phyloP scores from a whole-genome alignment of 768 basidiomycete genomes.

The Saitozyma podzolica region DNA sequence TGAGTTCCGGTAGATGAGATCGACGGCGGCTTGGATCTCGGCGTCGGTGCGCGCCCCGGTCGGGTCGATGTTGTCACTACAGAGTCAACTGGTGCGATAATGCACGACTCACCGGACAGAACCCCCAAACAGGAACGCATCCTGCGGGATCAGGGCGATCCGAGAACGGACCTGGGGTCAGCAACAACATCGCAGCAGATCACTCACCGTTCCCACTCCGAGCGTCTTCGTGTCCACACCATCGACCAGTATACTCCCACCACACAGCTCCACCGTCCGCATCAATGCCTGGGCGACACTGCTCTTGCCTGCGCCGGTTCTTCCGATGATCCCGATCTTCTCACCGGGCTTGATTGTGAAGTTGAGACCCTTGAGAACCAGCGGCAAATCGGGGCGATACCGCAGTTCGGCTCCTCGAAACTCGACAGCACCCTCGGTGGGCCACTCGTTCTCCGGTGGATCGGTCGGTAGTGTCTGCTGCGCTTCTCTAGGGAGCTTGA shows the following conservation, averaged over 20 bases:
- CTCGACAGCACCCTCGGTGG: conserved; percentile 67
- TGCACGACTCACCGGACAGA: conserved; percentile 30
- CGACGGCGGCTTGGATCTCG: conserved; percentile 64
- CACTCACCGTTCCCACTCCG: conserved; percentile 57
- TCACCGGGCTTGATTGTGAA: conserved; percentile 70
- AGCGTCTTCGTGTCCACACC: conserved; percentile 55
- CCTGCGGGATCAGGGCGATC: conserved; percentile 70
- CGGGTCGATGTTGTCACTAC: conserved; percentile 61
- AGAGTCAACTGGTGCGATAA: neutral
- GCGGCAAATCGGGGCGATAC: conserved; percentile 76
- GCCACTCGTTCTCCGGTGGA: conserved; percentile 65
- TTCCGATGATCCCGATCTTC: conserved; percentile 71
- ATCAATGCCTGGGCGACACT: conserved; percentile 57
- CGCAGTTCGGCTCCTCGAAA: conserved; percentile 63
- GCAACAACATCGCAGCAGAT: neutral
- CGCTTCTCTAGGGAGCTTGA: conserved; percentile 70
- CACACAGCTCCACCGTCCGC: conserved; percentile 63
- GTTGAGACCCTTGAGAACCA: conserved; percentile 72
- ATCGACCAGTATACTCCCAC: conserved; percentile 61
- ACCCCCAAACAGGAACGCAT: conserved; percentile 58
- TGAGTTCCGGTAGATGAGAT: conserved; percentile 59
- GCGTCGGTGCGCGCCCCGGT: conserved; percentile 61
- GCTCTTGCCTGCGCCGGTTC: conserved; percentile 64
- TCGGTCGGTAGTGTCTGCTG: conserved; percentile 57
- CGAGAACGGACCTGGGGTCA: conserved; percentile 55